Percentiles rank a stretch among this genome's conserved stretches.
These are phyloP conservation scores for Phragmites australis DNA, from an alignment of 176 grass and related monocot species.

Conservation along the genomic window DNA sequence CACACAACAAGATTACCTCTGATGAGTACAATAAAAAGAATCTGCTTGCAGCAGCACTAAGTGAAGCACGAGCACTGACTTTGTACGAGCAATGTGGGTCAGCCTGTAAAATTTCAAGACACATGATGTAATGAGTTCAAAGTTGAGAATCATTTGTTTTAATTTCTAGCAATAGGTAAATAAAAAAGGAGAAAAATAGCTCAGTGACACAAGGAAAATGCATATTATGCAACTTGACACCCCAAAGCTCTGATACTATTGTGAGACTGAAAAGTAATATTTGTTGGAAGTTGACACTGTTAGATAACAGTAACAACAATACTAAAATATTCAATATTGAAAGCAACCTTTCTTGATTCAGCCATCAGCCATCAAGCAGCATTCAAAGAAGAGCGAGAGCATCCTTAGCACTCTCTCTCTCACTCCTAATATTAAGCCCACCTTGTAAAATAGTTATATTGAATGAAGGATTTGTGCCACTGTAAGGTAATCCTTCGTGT, in stretches of 20 bases:
- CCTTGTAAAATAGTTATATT: no score
- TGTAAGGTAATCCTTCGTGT: no score
- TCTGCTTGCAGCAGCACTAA: slow-evolving; percentile 72
- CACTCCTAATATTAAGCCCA: no score
- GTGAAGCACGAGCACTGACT: slow-evolving; percentile 62
- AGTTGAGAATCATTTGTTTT: slow-evolving; percentile 26
- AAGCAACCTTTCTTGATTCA: no score
- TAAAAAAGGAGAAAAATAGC: slow-evolving; percentile 9
- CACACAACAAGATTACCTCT: slow-evolving; percentile 55
- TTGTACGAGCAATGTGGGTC: slow-evolving; percentile 94
- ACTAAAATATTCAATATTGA: no score
- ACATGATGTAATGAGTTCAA: slow-evolving; percentile 22
- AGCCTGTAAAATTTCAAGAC: slow-evolving; percentile 59
- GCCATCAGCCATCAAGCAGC: no score
- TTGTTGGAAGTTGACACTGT: slow-evolving; percentile 3
- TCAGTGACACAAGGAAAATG: slow-evolving; percentile 3
- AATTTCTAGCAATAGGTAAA: background rate
- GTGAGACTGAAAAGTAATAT: background rate
- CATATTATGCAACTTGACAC: slow-evolving; percentile 18
- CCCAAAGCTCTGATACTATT: background rate
- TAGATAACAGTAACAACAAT: no score
- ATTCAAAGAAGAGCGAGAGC: no score
- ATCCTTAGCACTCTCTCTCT: no score
- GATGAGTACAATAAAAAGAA: slow-evolving; percentile 85
- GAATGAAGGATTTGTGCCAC: no score